These are phyloP conservation scores for Saccharomycodes ludwigii DNA, from an alignment of 805 yeast species.

Conservation along the genomic window DNA sequence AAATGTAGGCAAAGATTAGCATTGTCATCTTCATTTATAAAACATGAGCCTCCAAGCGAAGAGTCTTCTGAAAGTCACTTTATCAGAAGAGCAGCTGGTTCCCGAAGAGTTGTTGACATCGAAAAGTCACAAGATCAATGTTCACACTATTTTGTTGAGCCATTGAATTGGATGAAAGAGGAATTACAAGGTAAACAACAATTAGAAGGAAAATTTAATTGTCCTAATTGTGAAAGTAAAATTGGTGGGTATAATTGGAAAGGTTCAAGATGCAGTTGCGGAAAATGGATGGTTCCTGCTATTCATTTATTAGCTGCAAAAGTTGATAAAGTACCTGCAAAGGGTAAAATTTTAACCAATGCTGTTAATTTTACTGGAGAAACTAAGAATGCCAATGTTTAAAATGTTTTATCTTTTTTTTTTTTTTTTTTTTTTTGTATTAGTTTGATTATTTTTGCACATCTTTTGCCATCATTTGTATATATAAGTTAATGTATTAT, in stretches of 20 bases:
- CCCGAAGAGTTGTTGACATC: slow-evolving; percentile 45
- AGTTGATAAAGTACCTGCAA: slow-evolving; percentile 48
- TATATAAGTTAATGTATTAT: slow-evolving; percentile 15
- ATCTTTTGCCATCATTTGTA: not conserved
- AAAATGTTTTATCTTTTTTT: slow-evolving; percentile 1
- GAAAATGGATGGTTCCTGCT: slow-evolving; percentile 92
- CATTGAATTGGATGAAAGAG: slow-evolving; percentile 81
- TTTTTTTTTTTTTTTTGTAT: not conserved
- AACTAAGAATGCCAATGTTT: not conserved
- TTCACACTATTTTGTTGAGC: slow-evolving; percentile 82
- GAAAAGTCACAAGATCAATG: slow-evolving; percentile 50
- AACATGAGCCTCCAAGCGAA: slow-evolving; percentile 55
- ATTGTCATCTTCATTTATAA: slow-evolving; percentile 42
- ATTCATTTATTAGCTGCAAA: slow-evolving; percentile 69
- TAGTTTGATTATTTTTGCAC: not conserved
- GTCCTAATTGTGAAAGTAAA: slow-evolving; percentile 77
- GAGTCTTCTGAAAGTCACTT: slow-evolving; percentile 57
- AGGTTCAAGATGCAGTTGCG: slow-evolving; percentile 90
- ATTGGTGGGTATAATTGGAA: slow-evolving; percentile 92
- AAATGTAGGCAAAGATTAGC: slow-evolving; percentile 70
- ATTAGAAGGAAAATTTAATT: slow-evolving; percentile 74
- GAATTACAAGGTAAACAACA: slow-evolving; percentile 58
- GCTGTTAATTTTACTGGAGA: slow-evolving; percentile 6
- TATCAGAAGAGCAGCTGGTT: slow-evolving; percentile 48
- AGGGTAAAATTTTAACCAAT: slow-evolving; percentile 7